Conservation (phyloP, 805 yeast species). For the Wickerhamiella parazyma region DNA sequence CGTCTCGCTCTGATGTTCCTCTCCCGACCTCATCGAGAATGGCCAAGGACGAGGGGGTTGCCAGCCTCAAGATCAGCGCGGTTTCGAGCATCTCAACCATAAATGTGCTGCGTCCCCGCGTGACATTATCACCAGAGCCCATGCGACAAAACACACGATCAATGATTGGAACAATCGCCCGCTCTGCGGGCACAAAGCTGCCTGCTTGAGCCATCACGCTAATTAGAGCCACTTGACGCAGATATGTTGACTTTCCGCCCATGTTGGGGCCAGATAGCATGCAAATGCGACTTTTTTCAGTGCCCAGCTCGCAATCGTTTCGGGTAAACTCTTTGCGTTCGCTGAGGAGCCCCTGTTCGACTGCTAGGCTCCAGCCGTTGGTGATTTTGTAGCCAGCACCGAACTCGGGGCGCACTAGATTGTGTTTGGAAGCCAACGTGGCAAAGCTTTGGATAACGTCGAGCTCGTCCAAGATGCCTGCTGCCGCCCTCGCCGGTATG, state of each 20-base stretch:
- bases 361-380: constrained; percentile 75
- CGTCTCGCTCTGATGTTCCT: constrained; percentile 78
- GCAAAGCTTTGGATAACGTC: constrained; percentile 71
- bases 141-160: constrained; percentile 70
- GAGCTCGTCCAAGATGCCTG: constrained; percentile 44
- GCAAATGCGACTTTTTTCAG: constrained; percentile 30
- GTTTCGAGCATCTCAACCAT: constrained; percentile 91
- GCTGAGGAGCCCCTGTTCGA: constrained; percentile 53
- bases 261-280: constrained; percentile 82
- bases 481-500: constrained; percentile 35
- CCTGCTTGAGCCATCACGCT: constrained; percentile 67
- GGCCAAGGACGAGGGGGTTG: constrained; percentile 56
- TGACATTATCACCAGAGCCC: constrained; percentile 67
- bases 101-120: constrained; percentile 70
- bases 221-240: constrained; percentile 55
- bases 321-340: constrained; percentile 37
- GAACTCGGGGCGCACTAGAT: constrained; percentile 53
- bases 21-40: constrained; percentile 82
- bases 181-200: constrained; percentile 53
- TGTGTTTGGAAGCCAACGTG: constrained; percentile 49
- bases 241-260: constrained; percentile 78
- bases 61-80: constrained; percentile 47
- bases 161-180: constrained; percentile 51
- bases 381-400: constrained; percentile 36
- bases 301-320: constrained; percentile 29